Conservation (phyloP, 257 asterid genomes). For the Salvia hispanica region DNA sequence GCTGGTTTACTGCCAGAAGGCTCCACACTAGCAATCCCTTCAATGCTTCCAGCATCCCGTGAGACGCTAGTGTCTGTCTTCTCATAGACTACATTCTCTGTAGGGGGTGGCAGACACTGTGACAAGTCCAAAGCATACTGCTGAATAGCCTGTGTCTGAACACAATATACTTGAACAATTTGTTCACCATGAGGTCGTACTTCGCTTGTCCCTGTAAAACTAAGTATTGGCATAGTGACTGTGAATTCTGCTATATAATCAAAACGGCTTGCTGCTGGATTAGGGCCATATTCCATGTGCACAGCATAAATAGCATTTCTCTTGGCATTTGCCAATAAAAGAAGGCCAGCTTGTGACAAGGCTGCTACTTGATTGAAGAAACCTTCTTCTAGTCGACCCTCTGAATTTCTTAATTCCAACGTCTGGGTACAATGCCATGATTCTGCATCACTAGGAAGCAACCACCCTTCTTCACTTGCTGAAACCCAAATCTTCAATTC, state of each 20-base stretch:
- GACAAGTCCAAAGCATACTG: slow-evolving; percentile 91
- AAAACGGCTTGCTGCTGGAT: slow-evolving; percentile 80
- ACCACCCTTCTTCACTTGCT: slow-evolving; percentile 96
- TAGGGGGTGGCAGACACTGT: slow-evolving; percentile 86
- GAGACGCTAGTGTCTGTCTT: slow-evolving; percentile 61
- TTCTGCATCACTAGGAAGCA: slow-evolving; percentile 91
- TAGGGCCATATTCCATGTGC: slow-evolving; percentile 86
- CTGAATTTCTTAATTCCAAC: slow-evolving; percentile 79
- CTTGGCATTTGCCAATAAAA: slow-evolving; percentile 91
- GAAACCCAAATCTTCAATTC: slow-evolving; percentile 91
- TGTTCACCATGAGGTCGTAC: slow-evolving; percentile 81
- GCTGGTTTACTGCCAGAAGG: slow-evolving; percentile 49
- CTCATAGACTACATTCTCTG: slow-evolving; percentile 57
- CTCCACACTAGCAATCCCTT: slow-evolving; percentile 52
- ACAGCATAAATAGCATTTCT: slow-evolving; percentile 94
- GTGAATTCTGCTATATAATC: slow-evolving; percentile 91
- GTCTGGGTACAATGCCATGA: slow-evolving; percentile 91
- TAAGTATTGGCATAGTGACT: slow-evolving; percentile 94
- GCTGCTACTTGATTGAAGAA: slow-evolving; percentile 98
- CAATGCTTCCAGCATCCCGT: slow-evolving; percentile 49
- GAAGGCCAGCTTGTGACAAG: slow-evolving; percentile 78
- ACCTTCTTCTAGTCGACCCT: slow-evolving; percentile 64
- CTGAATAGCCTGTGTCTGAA: slow-evolving; percentile 98
- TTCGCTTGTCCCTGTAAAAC: slow-evolving; percentile 93
- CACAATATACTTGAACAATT: slow-evolving; percentile 90